phyloP scores from a whole-genome alignment of 371 early-diverging fungal species.

The Mucor mucedo region DNA sequence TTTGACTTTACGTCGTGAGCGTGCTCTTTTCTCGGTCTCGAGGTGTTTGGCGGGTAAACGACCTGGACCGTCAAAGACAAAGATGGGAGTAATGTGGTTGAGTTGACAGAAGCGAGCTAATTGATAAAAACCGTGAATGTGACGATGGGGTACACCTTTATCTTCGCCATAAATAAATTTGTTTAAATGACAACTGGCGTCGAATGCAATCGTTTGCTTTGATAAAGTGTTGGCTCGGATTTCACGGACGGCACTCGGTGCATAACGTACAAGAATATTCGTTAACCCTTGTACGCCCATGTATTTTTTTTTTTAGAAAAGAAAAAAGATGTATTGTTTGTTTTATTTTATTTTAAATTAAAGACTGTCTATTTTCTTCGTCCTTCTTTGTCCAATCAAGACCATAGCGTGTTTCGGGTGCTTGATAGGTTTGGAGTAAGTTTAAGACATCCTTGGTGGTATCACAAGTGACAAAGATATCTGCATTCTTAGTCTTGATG shows the following conservation, averaged over 20 bases:
- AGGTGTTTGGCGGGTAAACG: conserved; percentile 56
- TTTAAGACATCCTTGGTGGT: conserved; percentile 64
- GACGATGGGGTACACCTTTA: conserved; percentile 43
- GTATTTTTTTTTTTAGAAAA: neutral
- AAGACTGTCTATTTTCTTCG: conserved; percentile 12
- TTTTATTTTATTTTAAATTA: conserved; percentile 14
- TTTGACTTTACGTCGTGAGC: conserved; percentile 34
- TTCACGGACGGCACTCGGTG: conserved; percentile 47
- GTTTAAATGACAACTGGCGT: conserved; percentile 66
- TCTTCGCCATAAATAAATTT: conserved; percentile 60
- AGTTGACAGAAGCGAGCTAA: conserved; percentile 51
- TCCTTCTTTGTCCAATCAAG: conserved; percentile 56
- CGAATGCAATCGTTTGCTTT: conserved; percentile 55
- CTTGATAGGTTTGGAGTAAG: conserved; percentile 60
- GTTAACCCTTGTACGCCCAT: conserved; percentile 69
- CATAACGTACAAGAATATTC: conserved; percentile 50
- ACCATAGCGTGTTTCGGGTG: conserved; percentile 57
- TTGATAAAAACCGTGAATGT: conserved; percentile 60
- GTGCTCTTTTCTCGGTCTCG: conserved; percentile 47
- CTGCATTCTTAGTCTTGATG: conserved; percentile 44
- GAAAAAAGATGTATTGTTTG: neutral
- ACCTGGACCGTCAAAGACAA: conserved; percentile 62
- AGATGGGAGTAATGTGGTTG: conserved; percentile 59
- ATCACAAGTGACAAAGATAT: conserved; percentile 65
- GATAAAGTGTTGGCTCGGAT: conserved; percentile 41